These are phyloP conservation scores for Talaromyces marneffei DNA, from an alignment of 2,329 filamentous ascomycete species.

Conservation along the genomic window DNA sequence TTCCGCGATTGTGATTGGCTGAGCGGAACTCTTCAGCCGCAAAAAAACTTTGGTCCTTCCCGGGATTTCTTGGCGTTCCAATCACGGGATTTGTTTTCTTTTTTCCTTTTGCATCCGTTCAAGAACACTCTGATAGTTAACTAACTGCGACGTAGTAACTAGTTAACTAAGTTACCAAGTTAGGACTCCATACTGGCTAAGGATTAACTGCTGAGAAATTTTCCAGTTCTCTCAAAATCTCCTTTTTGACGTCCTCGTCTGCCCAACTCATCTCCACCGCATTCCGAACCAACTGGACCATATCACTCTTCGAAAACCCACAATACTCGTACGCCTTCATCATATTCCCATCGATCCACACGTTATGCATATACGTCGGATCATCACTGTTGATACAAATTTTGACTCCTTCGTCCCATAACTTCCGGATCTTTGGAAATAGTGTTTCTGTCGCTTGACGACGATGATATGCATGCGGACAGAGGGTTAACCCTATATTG, in stretches of 20 bases:
- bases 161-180: too few species aligned
- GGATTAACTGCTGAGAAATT: too few species aligned
- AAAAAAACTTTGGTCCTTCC: background rate
- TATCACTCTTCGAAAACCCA: constrained; percentile 36
- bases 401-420: constrained; percentile 43
- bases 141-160: too few species aligned
- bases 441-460: constrained; percentile 39
- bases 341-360: constrained; percentile 47
- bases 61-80: background rate
- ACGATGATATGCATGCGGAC: constrained; percentile 37
- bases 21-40: background rate
- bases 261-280: constrained; percentile 47
- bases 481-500: constrained; percentile 38
- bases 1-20: background rate
- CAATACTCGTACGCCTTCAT: constrained; percentile 41
- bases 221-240: constrained; percentile 6
- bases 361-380: constrained; percentile 47
- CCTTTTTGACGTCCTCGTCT: constrained; percentile 31
- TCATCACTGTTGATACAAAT: constrained; percentile 47
- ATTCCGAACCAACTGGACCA: constrained; percentile 39
- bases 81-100: background rate
- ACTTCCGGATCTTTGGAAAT: constrained; percentile 41
- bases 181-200: too few species aligned
- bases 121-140: too few species aligned
- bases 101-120: background rate